A percentile compares a stretch with the other conserved stretches of the same genome.
phyloP scores from a whole-genome alignment of 306 rosid species.

The Rosa persica region DNA sequence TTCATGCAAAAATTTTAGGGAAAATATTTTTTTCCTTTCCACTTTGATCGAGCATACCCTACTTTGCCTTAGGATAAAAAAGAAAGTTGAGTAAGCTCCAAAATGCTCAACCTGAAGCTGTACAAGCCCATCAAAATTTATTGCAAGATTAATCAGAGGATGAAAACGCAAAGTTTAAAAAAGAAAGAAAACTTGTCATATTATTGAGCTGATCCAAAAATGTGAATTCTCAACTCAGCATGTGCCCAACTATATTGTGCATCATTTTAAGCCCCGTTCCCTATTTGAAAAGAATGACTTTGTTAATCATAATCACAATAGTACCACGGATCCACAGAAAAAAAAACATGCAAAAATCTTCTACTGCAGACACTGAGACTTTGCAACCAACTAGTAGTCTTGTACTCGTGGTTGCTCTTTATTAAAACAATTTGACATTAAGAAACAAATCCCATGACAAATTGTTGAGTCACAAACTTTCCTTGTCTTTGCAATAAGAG shows the following conservation, averaged over 20 bases:
- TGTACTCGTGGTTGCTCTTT: neutral
- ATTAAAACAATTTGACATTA: neutral
- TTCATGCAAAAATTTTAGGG: neutral
- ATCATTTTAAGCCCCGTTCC: neutral
- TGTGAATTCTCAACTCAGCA: neutral
- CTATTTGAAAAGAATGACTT: neutral
- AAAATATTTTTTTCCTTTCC: neutral
- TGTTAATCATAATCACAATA: neutral
- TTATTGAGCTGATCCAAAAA: neutral
- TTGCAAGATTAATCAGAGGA: neutral
- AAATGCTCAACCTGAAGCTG: neutral
- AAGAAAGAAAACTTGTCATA: neutral
- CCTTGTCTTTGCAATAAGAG: neutral
- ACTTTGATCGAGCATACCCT: neutral
- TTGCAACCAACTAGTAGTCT: neutral
- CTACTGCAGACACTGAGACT: neutral
- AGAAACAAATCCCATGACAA: neutral
- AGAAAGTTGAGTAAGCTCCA: neutral
- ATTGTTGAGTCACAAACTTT: neutral
- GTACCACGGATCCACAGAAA: neutral
- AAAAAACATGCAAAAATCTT: neutral
- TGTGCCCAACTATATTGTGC: neutral
- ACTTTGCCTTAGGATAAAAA: neutral
- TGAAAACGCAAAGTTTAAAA: neutral
- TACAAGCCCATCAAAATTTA: neutral